Evolutionary conservation across 257 asterid genomes (phyloP), one percentile per base, ranked within the genome.

Genomic region (Pogostemon cablin): DNA sequence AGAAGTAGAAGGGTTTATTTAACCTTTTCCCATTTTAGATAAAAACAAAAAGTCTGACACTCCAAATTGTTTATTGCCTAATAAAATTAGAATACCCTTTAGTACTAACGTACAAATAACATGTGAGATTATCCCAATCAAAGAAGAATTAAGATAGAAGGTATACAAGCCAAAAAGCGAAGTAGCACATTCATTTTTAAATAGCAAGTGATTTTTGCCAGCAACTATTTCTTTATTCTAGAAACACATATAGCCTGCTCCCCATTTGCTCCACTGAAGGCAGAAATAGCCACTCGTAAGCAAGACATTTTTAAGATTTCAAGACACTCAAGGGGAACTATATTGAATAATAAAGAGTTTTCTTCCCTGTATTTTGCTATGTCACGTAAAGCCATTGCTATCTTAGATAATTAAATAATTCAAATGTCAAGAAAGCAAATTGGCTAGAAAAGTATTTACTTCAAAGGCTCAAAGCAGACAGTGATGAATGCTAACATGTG

Each of bases 301-400:
- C 15, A 20, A 15, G 25, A 46, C 9, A 11, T 6, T 9, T 68
- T 9, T 4, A 25, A 3, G 46, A 57, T 11, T 46, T 12, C 1
- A 12, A 55, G 56, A 25, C 57, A 64, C 55, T 12, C 41, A 61
- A 43, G 55, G 32, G 25, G 42, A 64, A 48, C 39, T 57, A n/a
- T n/a, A 32, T 4, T 25, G 32, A 25, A 25, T 25, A 25, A 25
- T 2, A 17, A 20, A 52, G 34, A 9, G 43, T 69, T 57, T 3
- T 43, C 39, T 70, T 20, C 58, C 77, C 39, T n/a, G n/a, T 49
- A 9, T 70, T 70, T 35, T 54, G 9, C 17, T 63, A 62, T 46
- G 17, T 15, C 38, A 12, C 20, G n/a, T 67, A 43, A 4, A 43
- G 39, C 6, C 59, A 56, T 3, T 12, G 12, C 63, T 47, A 25